phyloP scores from a whole-genome alignment of 441 rosid species.

The Daphne laureola region DNA sequence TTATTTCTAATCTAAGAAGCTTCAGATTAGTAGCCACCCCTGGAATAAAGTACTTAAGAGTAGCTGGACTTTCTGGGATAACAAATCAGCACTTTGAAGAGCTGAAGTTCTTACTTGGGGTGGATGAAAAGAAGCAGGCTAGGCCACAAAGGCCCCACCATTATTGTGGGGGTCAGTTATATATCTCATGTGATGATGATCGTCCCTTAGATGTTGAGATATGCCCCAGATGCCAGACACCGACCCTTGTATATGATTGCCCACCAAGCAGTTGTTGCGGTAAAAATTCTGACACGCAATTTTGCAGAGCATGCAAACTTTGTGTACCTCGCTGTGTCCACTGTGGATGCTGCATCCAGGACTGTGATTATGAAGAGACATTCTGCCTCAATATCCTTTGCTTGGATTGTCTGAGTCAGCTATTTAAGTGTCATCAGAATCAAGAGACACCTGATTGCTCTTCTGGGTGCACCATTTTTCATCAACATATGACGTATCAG shows the following conservation, averaged over 20 bases:
- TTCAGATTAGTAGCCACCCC: conserved; percentile 20
- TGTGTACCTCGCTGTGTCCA: conserved; percentile 30
- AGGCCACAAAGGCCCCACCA: conserved; percentile 22
- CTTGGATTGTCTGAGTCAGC: conserved; percentile 15
- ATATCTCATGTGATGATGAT: conserved; percentile 21
- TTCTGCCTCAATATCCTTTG: conserved; percentile 29
- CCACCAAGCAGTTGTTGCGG: conserved; percentile 23
- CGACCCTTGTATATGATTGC: conserved; percentile 35
- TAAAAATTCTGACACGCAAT: conserved; percentile 15
- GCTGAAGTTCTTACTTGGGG: conserved; percentile 25
- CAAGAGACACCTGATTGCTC: conserved; percentile 12
- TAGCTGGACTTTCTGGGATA: conserved; percentile 28
- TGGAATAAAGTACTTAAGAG: conserved; percentile 20
- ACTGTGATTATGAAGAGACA: conserved; percentile 22
- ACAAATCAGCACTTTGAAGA: conserved; percentile 29
- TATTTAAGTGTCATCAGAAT: conserved; percentile 7
- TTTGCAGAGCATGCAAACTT: conserved; percentile 36
- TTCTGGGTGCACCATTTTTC: conserved; percentile 9
- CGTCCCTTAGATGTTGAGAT: conserved; percentile 28
- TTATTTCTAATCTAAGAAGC: conserved; percentile 22
- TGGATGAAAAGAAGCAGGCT: conserved; percentile 13
- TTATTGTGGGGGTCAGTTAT: conserved; percentile 18
- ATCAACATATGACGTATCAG: conserved; percentile 17
- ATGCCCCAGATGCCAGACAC: conserved; percentile 32
- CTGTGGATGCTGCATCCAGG: conserved; percentile 36